Base-by-base conservation (phyloP, 768 basidiomycete genomes). In the Panaeolus papilionaceus region DNA sequence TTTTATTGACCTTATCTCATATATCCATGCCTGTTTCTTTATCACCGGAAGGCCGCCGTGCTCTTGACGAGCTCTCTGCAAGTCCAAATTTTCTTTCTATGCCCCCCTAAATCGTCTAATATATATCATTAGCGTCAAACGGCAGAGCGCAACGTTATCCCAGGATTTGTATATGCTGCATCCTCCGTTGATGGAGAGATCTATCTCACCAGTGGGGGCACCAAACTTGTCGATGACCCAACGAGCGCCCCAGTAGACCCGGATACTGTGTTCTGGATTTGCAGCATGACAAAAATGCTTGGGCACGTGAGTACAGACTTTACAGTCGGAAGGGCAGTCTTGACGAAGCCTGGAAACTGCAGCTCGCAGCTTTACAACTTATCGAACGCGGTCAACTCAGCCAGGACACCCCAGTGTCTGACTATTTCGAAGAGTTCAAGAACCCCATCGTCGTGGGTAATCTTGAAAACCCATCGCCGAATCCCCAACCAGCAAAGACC, bases 241-340 rank as follows among this genome's bases (percentile, higher is more conserved):
- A 63, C 73, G 0, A 74, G 74, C 40, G 77, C 73, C 5, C 63
- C 67, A 11, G 66, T 80, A 11, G 66, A 71, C 54, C 61, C 71
- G 16, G 76, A 80, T 61, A 75, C 74, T 18, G 64, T 79, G 11
- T 79, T 79, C 65, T 80, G 79, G 78, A 71, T 82, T 3, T 79
- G 78, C 67, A 80, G 80, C 61, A 75, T 77, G 66, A 77, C 78
- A 8, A 80, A 80, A 64, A 66, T 80, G 58, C 68, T 80, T 33
- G 71, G 75, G 10, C 71, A 77, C 39, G 80, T 78, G 63, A 18
- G 77, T 69, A 23, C n/a, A 12, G 14, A 10, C 14, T 4, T 37
- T 18, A 63, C 4, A 26, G 37, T 38, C 64, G 38, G 26, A 20
- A 37, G 3, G 9, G 4, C 16, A 45, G n/a, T 28, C 28, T 16